phyloP scores from a whole-genome alignment of 2,329 filamentous ascomycete species.

The Thelonectria olida region DNA sequence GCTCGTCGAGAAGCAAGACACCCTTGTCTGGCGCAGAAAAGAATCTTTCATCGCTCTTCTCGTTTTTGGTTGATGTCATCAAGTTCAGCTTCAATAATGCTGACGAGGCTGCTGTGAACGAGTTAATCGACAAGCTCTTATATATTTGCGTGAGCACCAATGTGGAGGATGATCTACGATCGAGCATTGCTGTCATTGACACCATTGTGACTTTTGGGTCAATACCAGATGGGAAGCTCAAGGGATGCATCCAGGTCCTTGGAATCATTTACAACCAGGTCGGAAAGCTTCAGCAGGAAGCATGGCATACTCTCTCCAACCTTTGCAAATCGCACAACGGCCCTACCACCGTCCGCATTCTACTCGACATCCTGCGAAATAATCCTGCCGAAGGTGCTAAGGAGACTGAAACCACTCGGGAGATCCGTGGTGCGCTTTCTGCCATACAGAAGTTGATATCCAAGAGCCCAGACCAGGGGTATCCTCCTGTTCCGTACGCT shows the following conservation, averaged over 20 bases:
- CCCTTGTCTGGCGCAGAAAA: slow-evolving; percentile 63
- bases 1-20: slow-evolving; percentile 47
- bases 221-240: slow-evolving; percentile 70
- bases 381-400: slow-evolving; percentile 55
- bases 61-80: slow-evolving; percentile 72
- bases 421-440: slow-evolving; percentile 70
- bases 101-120: slow-evolving; percentile 67
- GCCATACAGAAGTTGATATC: slow-evolving; percentile 71
- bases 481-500: slow-evolving; percentile 67
- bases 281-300: slow-evolving; percentile 64
- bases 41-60: slow-evolving; percentile 71
- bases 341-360: slow-evolving; percentile 71
- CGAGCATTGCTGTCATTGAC: slow-evolving; percentile 74
- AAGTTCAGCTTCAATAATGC: slow-evolving; percentile 80
- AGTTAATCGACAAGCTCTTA: slow-evolving; percentile 70
- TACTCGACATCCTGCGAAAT: slow-evolving; percentile 69
- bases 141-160: slow-evolving; percentile 75
- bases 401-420: slow-evolving; percentile 62
- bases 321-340: slow-evolving; percentile 79
- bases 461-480: slow-evolving; percentile 67
- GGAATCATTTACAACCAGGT: slow-evolving; percentile 78
- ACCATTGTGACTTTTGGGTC: slow-evolving; percentile 77
- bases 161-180: slow-evolving; percentile 69
- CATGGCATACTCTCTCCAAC: slow-evolving; percentile 77
- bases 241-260: slow-evolving; percentile 74